Evolutionary conservation across 2,329 filamentous ascomycete genomes (phyloP).

Genomic region (Helicocarpus griseus): DNA sequence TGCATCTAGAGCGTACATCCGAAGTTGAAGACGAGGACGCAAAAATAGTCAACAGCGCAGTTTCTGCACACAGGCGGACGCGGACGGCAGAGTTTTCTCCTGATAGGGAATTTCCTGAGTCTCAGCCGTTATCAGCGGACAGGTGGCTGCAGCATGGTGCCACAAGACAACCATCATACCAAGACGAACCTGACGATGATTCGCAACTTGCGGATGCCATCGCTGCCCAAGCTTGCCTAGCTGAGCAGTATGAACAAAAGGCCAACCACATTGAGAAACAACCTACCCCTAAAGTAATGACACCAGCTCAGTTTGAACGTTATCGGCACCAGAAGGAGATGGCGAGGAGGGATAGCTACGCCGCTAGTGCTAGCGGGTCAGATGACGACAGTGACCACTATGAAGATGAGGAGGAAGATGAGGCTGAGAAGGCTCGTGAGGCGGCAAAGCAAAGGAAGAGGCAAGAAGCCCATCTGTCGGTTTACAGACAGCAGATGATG

Average conservation of each 20-base stretch:
- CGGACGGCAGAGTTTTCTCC: background rate
- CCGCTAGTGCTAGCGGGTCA: constrained; percentile 41
- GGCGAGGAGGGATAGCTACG: constrained; percentile 47
- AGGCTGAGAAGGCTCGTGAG: constrained; percentile 63
- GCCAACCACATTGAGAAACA: constrained; percentile 25
- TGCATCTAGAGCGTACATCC: background rate
- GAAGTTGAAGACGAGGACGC: background rate
- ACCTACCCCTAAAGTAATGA: constrained; percentile 70
- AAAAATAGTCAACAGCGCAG: background rate
- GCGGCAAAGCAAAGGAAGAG: constrained; percentile 69
- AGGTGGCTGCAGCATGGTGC: background rate
- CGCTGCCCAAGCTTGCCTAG: constrained; percentile 35
- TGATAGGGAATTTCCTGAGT: background rate
- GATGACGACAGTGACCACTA: constrained; percentile 53
- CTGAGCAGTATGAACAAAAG: constrained; percentile 35
- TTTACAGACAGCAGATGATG: constrained; percentile 94
- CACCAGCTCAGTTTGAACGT: constrained; percentile 73
- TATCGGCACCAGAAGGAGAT: constrained; percentile 63
- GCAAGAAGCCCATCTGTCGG: constrained; percentile 80
- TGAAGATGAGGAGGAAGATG: constrained; percentile 69
- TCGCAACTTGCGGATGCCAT: constrained; percentile 19
- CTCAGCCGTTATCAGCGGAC: background rate
- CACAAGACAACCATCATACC: background rate
- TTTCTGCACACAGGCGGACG: background rate
- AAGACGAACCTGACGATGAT: background rate